Evolutionary conservation across 2,329 filamentous ascomycete genomes (phyloP).

Genomic region (Nothomitra cinnamomea): DNA sequence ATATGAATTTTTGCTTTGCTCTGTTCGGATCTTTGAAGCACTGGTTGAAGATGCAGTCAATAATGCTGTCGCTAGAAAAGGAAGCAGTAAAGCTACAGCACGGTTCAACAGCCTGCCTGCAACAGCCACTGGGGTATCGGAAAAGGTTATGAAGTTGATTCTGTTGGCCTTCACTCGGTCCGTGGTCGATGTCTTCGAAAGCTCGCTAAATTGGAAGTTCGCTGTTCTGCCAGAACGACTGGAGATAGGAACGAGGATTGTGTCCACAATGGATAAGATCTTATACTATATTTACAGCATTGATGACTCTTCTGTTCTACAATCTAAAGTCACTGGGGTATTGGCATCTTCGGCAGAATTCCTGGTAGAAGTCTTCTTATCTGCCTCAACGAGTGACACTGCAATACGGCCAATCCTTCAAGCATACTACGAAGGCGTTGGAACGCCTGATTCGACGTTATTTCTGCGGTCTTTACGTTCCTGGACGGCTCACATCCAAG

Average conservation of each 20-base stretch:
- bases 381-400: slow-evolving; percentile 49
- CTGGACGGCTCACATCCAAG: slow-evolving; percentile 43
- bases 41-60: slow-evolving; percentile 60
- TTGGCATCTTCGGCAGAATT: slow-evolving; percentile 60
- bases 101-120: slow-evolving; percentile 28
- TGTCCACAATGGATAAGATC: slow-evolving; percentile 53
- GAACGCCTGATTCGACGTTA: slow-evolving; percentile 43
- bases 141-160: slow-evolving; percentile 57
- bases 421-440: slow-evolving; percentile 46
- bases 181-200: slow-evolving; percentile 71
- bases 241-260: slow-evolving; percentile 49
- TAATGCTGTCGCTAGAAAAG: slow-evolving; percentile 49
- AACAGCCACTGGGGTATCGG: slow-evolving; percentile 55
- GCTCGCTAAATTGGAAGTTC: slow-evolving; percentile 74
- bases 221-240: slow-evolving; percentile 48
- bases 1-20: slow-evolving; percentile 61
- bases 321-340: slow-evolving; percentile 38
- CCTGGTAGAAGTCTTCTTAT: slow-evolving; percentile 60
- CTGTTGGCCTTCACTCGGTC: slow-evolving; percentile 57
- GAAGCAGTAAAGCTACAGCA: slow-evolving; percentile 31
- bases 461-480: slow-evolving; percentile 37
- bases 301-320: slow-evolving; percentile 37
- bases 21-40: slow-evolving; percentile 54
- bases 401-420: slow-evolving; percentile 62
- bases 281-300: slow-evolving; percentile 59